Evolutionary conservation across 116 monocot species (phyloP), one percentile per base, ranked within the genome.

Genomic region (Iris pallida): DNA sequence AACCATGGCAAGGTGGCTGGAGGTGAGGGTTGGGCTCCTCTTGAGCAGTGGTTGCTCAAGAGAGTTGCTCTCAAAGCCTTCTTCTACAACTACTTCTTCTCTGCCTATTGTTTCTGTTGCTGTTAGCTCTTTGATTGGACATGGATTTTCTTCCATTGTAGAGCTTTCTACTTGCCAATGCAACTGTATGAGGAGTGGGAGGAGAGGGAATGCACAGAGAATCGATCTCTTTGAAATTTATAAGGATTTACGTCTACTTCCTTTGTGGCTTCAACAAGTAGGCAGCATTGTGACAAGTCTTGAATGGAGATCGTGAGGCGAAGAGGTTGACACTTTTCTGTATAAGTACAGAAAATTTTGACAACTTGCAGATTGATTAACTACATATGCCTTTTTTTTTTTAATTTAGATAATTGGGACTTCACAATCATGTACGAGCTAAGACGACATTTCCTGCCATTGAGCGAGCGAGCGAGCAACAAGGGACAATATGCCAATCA

Each of bases 1-100:
- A 63, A 90, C 80, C 78, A 90, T 77, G 68, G 89, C 89, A 18
- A 85, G 45, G 40, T 77, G 82, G 69, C 59, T 82, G n/a, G 82
- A 65, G 30, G 78, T 90, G 56, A 85, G 82, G 4, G 85, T 82
- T 20, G 70, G 73, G 73, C 75, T 83, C 47, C 78, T 77, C 66
- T 80, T 79, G 16, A 90, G 82, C 52, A 85, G 71, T 58, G 85
- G 86, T 43, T 75, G 43, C 45, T 82, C 58, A 63, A 89, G 18
- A 1, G 82, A 41, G 63, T 75, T 71, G 66, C 72, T 71, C 56
- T 80, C 89, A 20, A 70, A 65, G 45, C 82, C 85, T 65, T 51
- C 76, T 18, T 56, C 81, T 58, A 48, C 68, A 14, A 74, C 82
- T 4, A 18, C 57, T 16, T 9, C n/a, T 49, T 5, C 9, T 61